phyloP scores from a whole-genome alignment of 441 rosid genomes.

The Aquilaria agallochum region DNA sequence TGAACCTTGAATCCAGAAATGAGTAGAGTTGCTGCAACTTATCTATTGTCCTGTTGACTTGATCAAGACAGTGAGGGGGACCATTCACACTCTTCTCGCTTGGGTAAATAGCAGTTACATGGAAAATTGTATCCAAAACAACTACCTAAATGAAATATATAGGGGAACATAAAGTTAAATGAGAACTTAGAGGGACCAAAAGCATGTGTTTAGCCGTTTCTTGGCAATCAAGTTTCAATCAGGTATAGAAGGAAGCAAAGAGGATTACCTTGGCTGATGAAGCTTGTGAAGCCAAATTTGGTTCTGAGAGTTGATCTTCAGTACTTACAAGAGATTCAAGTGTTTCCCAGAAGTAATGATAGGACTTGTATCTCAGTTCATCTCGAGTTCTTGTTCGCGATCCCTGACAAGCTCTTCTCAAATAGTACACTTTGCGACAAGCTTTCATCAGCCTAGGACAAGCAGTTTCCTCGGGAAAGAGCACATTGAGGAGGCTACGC shows the following conservation, averaged over 20 bases:
- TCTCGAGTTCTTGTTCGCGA: not conserved
- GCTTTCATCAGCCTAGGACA: not conserved
- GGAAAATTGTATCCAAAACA: not conserved
- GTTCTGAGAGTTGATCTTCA: too few relatives aligned
- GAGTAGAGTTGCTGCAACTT: slow-evolving; percentile 18
- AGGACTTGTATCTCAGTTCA: not conserved
- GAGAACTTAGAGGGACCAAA: too few relatives aligned
- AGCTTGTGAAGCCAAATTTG: too few relatives aligned
- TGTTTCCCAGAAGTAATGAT: slow-evolving; percentile 9
- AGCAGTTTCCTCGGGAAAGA: slow-evolving; percentile 19
- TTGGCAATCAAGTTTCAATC: too few relatives aligned
- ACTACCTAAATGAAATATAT: slow-evolving; percentile 13
- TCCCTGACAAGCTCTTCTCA: not conserved
- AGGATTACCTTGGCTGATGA: too few relatives aligned
- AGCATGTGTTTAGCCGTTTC: not conserved
- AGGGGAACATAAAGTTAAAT: too few relatives aligned
- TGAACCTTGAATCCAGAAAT: slow-evolving; percentile 22
- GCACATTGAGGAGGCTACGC: slow-evolving; percentile 17
- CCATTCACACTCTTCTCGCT: not conserved
- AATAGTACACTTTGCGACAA: slow-evolving; percentile 1
- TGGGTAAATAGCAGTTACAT: slow-evolving; percentile 9
- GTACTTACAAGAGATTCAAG: not conserved
- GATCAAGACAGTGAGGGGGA: too few relatives aligned
- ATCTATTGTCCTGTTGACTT: slow-evolving; percentile 3
- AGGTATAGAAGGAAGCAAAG: too few relatives aligned